phyloP scores from a whole-genome alignment of 495 filamentous ascomycete species.

The Sordaria brevicollis region DNA sequence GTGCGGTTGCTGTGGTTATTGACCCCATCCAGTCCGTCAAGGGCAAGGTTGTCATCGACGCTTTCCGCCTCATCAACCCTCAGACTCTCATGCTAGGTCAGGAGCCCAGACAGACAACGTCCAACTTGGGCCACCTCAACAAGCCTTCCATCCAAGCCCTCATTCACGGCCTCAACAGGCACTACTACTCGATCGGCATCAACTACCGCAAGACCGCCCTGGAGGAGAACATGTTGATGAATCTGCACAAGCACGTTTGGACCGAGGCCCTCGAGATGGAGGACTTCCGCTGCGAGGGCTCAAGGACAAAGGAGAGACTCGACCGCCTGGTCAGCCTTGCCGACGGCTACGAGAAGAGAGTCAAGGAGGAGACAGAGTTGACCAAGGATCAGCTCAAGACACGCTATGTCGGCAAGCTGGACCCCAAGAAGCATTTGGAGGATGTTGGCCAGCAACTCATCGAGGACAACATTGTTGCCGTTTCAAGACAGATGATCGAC shows the following conservation, averaged over 20 bases:
- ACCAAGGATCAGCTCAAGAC: constrained; percentile 98
- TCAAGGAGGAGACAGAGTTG: constrained; percentile 95
- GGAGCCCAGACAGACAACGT: constrained; percentile 96
- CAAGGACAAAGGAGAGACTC: constrained; percentile 74
- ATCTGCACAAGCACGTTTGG: constrained; percentile 98
- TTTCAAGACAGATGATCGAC: constrained; percentile 97
- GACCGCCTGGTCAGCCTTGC: constrained; percentile 79
- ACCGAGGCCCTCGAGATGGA: constrained; percentile 96
- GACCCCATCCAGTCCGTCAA: constrained; percentile 99
- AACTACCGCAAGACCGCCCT: constrained; percentile 95
- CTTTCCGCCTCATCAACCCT: constrained; percentile 97
- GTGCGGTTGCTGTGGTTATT: constrained; percentile 93
- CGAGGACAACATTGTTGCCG: constrained; percentile 96
- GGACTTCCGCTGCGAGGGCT: constrained; percentile 78
- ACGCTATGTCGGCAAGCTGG: constrained; percentile 95
- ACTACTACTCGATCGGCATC: constrained; percentile 98
- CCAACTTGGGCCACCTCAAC: constrained; percentile 94
- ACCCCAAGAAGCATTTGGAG: constrained; percentile 98
- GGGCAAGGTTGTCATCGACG: constrained; percentile 98
- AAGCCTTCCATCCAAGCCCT: constrained; percentile 99
- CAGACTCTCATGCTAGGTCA: constrained; percentile 98
- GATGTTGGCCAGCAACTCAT: constrained; percentile 92
- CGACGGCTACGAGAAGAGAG: constrained; percentile 95
- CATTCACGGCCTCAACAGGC: constrained; percentile 93
- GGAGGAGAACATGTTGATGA: constrained; percentile 99